These are phyloP conservation scores for Aegilops umbellulata DNA, from an alignment of 176 grass and related monocot genomes.

Conservation along the genomic window DNA sequence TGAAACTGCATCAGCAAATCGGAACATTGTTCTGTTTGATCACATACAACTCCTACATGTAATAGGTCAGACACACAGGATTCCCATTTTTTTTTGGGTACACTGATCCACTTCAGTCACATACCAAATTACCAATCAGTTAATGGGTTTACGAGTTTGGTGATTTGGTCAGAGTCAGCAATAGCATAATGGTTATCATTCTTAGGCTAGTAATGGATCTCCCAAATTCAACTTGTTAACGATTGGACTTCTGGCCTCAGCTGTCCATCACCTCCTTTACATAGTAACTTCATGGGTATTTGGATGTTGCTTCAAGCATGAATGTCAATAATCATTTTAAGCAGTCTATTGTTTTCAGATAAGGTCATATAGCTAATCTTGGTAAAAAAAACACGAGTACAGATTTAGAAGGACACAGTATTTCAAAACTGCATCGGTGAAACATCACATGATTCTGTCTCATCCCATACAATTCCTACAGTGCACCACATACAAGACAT, in stretches of 20 bases:
- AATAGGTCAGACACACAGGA: neutral
- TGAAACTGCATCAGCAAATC: neutral
- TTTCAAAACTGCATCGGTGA: neutral
- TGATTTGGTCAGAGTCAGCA: neutral
- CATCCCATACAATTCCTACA: neutral
- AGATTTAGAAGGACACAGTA: neutral
- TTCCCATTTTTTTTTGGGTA: neutral
- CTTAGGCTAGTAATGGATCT: neutral
- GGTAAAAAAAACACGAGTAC: neutral
- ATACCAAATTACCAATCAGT: neutral
- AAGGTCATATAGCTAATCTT: neutral
- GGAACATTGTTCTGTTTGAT: neutral
- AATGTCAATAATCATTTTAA: neutral
- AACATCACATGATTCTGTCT: neutral
- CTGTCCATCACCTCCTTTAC: neutral
- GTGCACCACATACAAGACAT: neutral
- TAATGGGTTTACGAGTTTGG: neutral
- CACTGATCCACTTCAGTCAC: neutral
- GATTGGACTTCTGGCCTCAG: neutral
- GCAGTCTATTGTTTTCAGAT: neutral
- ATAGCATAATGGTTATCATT: neutral
- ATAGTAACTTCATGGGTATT: neutral
- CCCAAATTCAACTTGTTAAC: neutral
- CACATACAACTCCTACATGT: neutral
- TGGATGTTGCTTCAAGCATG: slow-evolving; percentile 1